These are phyloP conservation scores for Clarireedia hainanense DNA, from an alignment of 2,329 filamentous ascomycete genomes.

Conservation along the genomic window DNA sequence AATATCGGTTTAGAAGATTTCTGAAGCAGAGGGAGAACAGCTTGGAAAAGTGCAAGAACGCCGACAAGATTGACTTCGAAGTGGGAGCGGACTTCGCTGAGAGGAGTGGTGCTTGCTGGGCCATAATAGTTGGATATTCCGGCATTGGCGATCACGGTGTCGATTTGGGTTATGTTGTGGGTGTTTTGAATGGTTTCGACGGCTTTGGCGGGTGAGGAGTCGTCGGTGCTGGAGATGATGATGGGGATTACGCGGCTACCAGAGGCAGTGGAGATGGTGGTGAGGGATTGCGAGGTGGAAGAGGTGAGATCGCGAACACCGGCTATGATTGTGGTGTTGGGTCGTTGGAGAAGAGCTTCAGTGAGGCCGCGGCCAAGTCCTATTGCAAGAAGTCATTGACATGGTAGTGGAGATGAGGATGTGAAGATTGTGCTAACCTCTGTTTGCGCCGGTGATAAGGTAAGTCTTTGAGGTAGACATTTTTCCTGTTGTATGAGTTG, in stretches of 20 bases:
- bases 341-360: constrained; percentile 8
- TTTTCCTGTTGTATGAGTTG: not conserved
- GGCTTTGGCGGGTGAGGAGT: constrained; percentile 30
- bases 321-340: constrained; percentile 24
- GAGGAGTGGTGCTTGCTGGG: constrained; percentile 28
- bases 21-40: constrained; percentile 33
- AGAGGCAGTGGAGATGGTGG: constrained; percentile 30
- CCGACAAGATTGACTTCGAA: constrained; percentile 38
- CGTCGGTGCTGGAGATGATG: constrained; percentile 35
- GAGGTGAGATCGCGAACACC: constrained; percentile 31
- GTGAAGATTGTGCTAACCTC: constrained; percentile 21
- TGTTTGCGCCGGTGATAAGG: constrained; percentile 33
- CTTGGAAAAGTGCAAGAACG: constrained; percentile 38
- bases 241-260: constrained; percentile 30
- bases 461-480: constrained; percentile 1
- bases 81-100: constrained; percentile 32
- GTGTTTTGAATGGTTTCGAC: constrained; percentile 27
- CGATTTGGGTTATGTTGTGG: constrained; percentile 35
- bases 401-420: not conserved
- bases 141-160: constrained; percentile 46
- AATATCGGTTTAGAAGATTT: constrained; percentile 30
- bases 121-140: constrained; percentile 33
- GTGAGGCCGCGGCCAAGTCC: constrained; percentile 31
- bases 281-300: constrained; percentile 27
- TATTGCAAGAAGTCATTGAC: not conserved